Base-by-base conservation (phyloP, 176 grass and related monocot species). In the Poa pratensis region DNA sequence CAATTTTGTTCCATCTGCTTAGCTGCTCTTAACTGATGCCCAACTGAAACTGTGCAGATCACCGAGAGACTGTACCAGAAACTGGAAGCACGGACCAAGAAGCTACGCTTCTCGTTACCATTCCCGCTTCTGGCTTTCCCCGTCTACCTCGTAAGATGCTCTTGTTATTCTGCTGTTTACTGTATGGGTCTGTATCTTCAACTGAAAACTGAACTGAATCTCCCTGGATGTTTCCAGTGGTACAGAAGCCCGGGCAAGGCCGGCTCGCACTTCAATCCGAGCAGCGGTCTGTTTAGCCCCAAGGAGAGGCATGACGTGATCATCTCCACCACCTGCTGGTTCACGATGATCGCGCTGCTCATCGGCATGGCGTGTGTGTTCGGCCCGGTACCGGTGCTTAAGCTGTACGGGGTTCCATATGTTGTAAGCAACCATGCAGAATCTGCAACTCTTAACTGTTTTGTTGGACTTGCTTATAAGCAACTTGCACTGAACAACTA, bases 81-180 rank as follows among this genome's bases (percentile, higher is more conserved):
- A 22, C 66, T 99, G 64, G 86, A 89, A 20, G 6, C 61, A 28
- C 49, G 60, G 61, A 65, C 62, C 62, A 91, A 88, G 78, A 92
- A 75, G 66, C 78, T 99, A 7, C 87, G 91, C 12, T 99, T 92
- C 79, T 87, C 89, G 0, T 11, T 87, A 9, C 96, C 96, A 7
- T 94, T 92, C 13, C 93, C 88, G 3, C 68, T 99, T 64, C 84
- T 96, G 27, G 90, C 93, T 19, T 99, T 90, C 83, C 96, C 96
- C 18, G 24, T 84, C 30, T 99, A 99, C 80, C 86, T 99, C 70
- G 96, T 98, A 83, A 77, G 84, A 34, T 5, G 27, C 42, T 55
- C 10, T 57, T 54, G 17, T 64, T 79, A 48, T 61, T 59, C 46
- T 55, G 43, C 5, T 9, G 17, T 30, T 18, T 27, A 30, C 16